Evolutionary conservation across 305 asterid species (phyloP), one percentile per base, ranked within the genome.

Genomic region (Striga hermonthica): DNA sequence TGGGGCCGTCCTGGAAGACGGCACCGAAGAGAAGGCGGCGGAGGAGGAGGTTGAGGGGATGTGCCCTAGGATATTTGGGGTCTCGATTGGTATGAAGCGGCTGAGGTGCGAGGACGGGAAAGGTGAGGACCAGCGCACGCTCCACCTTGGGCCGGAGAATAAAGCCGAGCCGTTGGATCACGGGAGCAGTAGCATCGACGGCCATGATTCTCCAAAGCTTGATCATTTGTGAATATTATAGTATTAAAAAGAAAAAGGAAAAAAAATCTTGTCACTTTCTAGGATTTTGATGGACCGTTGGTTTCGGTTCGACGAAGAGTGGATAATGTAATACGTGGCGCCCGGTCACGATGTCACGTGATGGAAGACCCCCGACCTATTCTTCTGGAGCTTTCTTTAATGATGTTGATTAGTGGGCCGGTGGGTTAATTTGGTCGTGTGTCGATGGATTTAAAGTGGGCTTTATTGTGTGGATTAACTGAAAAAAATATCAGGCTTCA

Each of bases 51-150:
- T 66, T 14, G 87, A 66, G 70, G 74, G 74, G 4, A 50, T 44
- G 56, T 78, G 75, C 67, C 90, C 91, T 6, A 77, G 83, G 54
- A 66, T 91, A 39, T 91, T 91, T 48, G 98, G 96, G 39, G 90
- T 91, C 9, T 56, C 90, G 8, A 60, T 88, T 12, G 87, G 94
- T 3, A 67, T 66, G 2, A 91, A 89, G 80, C 83, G 95, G 60
- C 43, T 56, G 78, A 83, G 64, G 73, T 60, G 61, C 45, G 69
- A 63, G 0, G 76, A 61, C 0, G 80, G 58, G 41, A 70, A 49
- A 3, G 79, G 60, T 5, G 69, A 37, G n/a, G 81, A 75, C 47
- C 78, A 12, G 57, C 28, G n/a, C 47, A 22, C 50, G 59, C 5
- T 15, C 58, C n/a, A 3, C 36, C 71, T 71, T 50, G 72, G 68